Evolutionary conservation across 352 stramenopile genomes (phyloP).

Genomic region (Pythium scleroteichum): DNA sequence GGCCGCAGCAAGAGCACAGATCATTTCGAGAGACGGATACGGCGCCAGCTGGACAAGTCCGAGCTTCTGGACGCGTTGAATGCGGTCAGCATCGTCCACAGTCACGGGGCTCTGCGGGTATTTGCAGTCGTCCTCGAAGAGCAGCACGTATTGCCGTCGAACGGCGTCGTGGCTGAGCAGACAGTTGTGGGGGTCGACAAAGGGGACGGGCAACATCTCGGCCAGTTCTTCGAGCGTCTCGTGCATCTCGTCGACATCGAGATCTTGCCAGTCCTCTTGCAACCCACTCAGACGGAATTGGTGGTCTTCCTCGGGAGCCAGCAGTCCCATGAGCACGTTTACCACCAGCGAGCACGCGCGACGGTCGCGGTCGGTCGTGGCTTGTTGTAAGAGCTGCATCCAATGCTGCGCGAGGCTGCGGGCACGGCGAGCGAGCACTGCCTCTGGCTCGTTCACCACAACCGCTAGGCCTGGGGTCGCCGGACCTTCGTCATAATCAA

Average conservation of each 20-base stretch:
- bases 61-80: conserved; percentile 13
- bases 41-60: background rate
- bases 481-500: conserved; percentile 18
- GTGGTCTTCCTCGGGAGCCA: conserved; percentile 2
- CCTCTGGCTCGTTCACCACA: background rate
- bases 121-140: conserved; percentile 19
- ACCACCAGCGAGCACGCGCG: conserved; percentile 5
- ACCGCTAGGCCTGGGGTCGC: background rate
- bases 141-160: conserved; percentile 14
- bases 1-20: conserved; percentile 14
- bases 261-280: conserved; percentile 6
- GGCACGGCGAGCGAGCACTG: background rate
- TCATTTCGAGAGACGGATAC: conserved; percentile 6
- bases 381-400: background rate
- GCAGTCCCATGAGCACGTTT: conserved; percentile 6
- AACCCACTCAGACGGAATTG: conserved; percentile 2
- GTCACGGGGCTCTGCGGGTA: conserved; percentile 6
- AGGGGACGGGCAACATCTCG: conserved; percentile 10
- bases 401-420: conserved; percentile 4
- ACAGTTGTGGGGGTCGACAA: conserved; percentile 1
- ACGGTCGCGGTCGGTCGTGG: background rate
- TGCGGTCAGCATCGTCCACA: conserved; percentile 11
- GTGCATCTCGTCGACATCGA: background rate
- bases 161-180: conserved; percentile 10
- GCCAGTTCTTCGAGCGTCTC: conserved; percentile 14